Evolutionary conservation across 345 rosid species (phyloP).

Genomic region (Geranium rotundifolium): DNA sequence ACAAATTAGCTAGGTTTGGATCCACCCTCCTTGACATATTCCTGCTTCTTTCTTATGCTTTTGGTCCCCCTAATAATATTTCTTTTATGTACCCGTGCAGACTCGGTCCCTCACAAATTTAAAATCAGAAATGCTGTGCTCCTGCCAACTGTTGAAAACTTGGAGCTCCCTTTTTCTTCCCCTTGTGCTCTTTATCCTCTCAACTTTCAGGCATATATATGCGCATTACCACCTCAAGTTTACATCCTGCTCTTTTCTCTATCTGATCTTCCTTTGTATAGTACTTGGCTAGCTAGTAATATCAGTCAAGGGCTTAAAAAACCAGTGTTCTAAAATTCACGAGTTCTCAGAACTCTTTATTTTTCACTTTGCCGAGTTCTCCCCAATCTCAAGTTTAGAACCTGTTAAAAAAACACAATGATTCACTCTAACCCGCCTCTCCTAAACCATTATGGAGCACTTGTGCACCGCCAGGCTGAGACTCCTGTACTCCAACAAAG

Average conservation of each 20-base stretch:
- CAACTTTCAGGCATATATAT: background rate
- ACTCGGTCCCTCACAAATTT: slow-evolving; percentile 12
- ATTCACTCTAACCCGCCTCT: slow-evolving; percentile 31
- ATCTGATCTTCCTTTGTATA: background rate
- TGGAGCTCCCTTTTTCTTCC: slow-evolving; percentile 13
- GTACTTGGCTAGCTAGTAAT: background rate
- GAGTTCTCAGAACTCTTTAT: too few relatives aligned
- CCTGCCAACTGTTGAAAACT: slow-evolving; percentile 32
- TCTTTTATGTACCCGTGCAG: background rate
- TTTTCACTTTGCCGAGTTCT: too few relatives aligned
- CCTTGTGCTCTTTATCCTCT: slow-evolving; percentile 14
- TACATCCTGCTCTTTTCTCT: background rate
- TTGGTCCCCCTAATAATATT: background rate
- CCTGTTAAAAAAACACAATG: slow-evolving; percentile 4
- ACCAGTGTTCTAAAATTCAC: too few relatives aligned
- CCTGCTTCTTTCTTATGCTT: slow-evolving; percentile 1
- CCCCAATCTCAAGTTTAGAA: too few relatives aligned
- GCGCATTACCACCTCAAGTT: background rate
- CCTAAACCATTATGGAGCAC: slow-evolving; percentile 15
- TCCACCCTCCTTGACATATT: slow-evolving; percentile 7
- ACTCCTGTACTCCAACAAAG: background rate
- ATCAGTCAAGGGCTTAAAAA: background rate
- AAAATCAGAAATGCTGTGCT: slow-evolving; percentile 19
- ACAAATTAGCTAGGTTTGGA: slow-evolving; percentile 7
- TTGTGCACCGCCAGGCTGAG: slow-evolving; percentile 2